Evolutionary conservation across 495 filamentous ascomycete species (phyloP).

Genomic region (Viridothelium virens): DNA sequence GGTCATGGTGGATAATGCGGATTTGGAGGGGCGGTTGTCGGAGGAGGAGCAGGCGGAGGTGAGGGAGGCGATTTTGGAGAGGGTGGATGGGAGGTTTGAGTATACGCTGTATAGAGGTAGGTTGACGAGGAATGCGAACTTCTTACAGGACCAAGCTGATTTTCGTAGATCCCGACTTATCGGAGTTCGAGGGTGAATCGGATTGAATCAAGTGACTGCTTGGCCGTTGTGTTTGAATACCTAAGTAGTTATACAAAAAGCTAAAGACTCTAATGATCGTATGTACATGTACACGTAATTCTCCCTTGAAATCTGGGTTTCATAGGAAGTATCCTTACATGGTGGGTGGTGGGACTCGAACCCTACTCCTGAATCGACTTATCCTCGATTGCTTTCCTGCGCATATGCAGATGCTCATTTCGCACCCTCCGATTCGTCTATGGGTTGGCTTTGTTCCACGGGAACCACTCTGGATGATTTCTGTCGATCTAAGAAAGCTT

Average conservation of each 20-base stretch:
- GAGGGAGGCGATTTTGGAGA: slow-evolving; percentile 26
- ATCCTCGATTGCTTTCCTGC: neutral
- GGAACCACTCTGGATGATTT: neutral
- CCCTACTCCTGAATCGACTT: too few species aligned
- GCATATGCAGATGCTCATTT: neutral
- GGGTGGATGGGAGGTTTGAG: slow-evolving; percentile 35
- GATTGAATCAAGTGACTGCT: slow-evolving; percentile 20
- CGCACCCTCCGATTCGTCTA: neutral
- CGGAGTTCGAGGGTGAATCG: slow-evolving; percentile 35
- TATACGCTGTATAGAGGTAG: slow-evolving; percentile 36
- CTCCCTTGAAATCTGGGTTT: too few species aligned
- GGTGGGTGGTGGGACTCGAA: too few species aligned
- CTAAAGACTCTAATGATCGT: neutral
- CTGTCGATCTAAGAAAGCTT: neutral
- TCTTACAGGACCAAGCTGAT: neutral
- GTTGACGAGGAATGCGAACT: neutral
- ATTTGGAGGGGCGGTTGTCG: slow-evolving; percentile 29
- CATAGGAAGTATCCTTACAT: too few species aligned
- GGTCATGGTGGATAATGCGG: slow-evolving; percentile 34
- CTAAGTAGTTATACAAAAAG: neutral
- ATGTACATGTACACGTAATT: neutral
- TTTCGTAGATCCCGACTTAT: slow-evolving; percentile 33
- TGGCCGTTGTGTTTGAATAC: neutral
- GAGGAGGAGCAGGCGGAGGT: slow-evolving; percentile 32
- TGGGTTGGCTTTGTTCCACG: neutral